A percentile compares a stretch with the other conserved stretches of the same genome.
These are phyloP conservation scores for Mortierella sp. DNA, from an alignment of 371 early-diverging fungal genomes.

Conservation along the genomic window DNA sequence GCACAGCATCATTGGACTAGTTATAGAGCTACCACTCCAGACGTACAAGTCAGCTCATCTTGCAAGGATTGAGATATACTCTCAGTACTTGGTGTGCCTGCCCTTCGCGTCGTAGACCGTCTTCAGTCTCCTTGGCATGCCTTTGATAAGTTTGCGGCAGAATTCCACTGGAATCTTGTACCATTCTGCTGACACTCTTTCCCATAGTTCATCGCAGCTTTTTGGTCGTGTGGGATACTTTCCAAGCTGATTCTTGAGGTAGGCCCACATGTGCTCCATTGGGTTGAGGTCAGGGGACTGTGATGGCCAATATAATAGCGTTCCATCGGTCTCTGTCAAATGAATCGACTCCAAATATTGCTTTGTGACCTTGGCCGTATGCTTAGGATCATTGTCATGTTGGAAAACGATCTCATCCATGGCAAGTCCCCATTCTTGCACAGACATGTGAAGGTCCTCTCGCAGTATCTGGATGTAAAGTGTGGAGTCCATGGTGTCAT, in stretches of 20 bases:
- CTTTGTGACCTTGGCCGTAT: conserved; percentile 11
- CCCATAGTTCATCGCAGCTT: no score
- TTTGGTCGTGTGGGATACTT: no score
- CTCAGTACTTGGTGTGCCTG: no score
- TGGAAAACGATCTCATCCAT: conserved; percentile 5
- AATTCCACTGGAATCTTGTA: not conserved
- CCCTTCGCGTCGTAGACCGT: no score
- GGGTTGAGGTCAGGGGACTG: conserved; percentile 54
- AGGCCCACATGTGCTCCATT: conserved; percentile 42
- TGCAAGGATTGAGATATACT: no score
- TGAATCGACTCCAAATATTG: not conserved
- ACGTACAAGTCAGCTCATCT: no score
- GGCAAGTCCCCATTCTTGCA: conserved; percentile 10
- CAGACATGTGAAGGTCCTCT: conserved; percentile 18
- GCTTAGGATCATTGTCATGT: no score
- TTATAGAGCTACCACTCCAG: no score
- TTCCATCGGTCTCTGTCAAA: not conserved
- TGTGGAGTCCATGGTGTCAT: conserved; percentile 15
- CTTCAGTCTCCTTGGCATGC: conserved; percentile 4
- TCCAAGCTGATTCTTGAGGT: not conserved
- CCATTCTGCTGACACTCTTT: conserved; percentile 6
- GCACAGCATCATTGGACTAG: no score
- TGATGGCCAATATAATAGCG: conserved; percentile 43
- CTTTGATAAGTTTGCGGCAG: not conserved
- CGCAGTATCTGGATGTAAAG: conserved; percentile 15